Percentiles rank a stretch among this genome's conserved stretches.
Conservation (phyloP, 23 red algal genomes). For the Chondrus crispus region DNA sequence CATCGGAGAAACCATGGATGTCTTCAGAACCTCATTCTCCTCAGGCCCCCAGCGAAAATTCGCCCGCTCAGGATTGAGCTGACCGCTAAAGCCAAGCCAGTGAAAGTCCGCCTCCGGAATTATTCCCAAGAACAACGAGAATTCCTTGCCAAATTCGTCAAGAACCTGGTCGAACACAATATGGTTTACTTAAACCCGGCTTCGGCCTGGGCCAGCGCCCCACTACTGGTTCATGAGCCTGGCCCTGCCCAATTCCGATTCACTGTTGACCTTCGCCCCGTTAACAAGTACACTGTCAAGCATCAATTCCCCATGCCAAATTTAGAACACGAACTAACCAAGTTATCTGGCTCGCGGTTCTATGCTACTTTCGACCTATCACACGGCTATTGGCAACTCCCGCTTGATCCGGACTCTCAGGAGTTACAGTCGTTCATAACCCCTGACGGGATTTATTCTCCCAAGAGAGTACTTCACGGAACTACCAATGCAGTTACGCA, state of each 20-base stretch:
- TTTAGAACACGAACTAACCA: background rate
- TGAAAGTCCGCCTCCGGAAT: background rate
- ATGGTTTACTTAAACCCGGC: background rate
- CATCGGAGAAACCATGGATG: background rate
- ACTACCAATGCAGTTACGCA: constrained; percentile 29
- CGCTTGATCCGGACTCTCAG: background rate
- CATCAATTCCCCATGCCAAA: constrained; percentile 44
- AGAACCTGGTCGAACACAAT: background rate
- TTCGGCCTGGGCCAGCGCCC: constrained; percentile 8
- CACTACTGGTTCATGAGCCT: constrained; percentile 16
- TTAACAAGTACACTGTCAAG: constrained; percentile 39
- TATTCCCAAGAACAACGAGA: background rate
- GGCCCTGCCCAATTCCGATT: constrained; percentile 2
- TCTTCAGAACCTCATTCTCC: background rate
- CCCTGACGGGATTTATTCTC: constrained; percentile 14
- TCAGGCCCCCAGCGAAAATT: background rate
- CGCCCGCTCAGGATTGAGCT: background rate
- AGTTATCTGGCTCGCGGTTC: background rate
- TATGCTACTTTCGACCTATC: constrained; percentile 1
- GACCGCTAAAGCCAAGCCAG: background rate
- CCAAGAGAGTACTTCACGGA: constrained; percentile 7
- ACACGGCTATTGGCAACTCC: constrained; percentile 29
- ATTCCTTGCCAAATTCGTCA: background rate
- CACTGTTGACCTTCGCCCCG: constrained; percentile 25
- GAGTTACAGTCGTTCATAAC: constrained; percentile 37